A percentile compares a stretch with the other conserved stretches of the same genome.
Evolutionary conservation across 2,329 filamentous ascomycete genomes (phyloP).

Genomic region (Neonectria sp.): DNA sequence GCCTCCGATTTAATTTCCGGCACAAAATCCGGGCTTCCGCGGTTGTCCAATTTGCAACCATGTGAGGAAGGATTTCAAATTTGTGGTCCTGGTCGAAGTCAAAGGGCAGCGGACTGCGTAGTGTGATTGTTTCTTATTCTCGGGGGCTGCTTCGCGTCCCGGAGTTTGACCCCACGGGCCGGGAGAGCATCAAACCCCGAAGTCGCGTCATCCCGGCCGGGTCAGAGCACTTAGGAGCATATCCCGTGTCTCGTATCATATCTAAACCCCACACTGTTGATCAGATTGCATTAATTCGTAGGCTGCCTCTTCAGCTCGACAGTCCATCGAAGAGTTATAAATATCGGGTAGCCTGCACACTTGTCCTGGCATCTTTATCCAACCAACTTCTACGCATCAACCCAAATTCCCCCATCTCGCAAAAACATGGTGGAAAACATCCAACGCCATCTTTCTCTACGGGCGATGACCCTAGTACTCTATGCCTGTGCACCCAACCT

Average conservation of each 20-base stretch:
- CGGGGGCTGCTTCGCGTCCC: neutral
- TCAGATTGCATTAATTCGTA: neutral
- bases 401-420: neutral
- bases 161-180: neutral
- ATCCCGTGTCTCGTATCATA: neutral
- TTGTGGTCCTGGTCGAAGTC: neutral
- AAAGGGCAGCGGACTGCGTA: too few relatives aligned
- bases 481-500: neutral
- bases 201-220: neutral
- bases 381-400: neutral
- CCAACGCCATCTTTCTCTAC: neutral
- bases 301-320: neutral
- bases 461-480: neutral
- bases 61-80: neutral
- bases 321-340: neutral
- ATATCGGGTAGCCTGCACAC: neutral
- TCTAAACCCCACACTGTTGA: neutral
- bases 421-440: neutral
- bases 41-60: too few relatives aligned
- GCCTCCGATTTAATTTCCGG: neutral
- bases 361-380: neutral
- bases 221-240: neutral
- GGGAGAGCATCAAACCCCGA: neutral
- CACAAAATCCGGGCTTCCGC: neutral
- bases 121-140: neutral